A percentile compares a stretch with the other conserved stretches of the same genome.
Evolutionary conservation across 306 rosid genomes (phyloP).

Genomic region (Fragaria vesca): DNA sequence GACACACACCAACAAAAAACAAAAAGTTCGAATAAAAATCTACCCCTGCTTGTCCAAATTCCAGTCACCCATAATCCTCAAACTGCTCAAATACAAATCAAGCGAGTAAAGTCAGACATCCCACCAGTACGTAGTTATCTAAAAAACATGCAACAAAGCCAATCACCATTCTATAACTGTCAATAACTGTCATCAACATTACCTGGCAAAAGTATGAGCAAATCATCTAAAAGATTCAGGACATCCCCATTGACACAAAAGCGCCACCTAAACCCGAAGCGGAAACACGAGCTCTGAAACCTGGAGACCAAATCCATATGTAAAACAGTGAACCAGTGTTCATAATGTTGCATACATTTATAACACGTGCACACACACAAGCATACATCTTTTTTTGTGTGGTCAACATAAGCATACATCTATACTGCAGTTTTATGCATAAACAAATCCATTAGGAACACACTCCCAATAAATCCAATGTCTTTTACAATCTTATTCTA

Average conservation of each 20-base stretch:
- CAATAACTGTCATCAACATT: not conserved
- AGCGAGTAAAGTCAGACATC: conserved; percentile 13
- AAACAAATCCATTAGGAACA: not conserved
- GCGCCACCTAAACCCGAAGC: not conserved
- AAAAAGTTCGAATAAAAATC: not conserved
- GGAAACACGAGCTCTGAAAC: not conserved
- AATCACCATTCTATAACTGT: conserved; percentile 5
- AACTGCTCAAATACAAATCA: conserved; percentile 30
- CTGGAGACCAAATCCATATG: conserved; percentile 5
- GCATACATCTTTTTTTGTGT: too few species aligned
- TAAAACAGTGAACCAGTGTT: not conserved
- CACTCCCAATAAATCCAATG: too few species aligned
- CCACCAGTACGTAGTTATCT: not conserved
- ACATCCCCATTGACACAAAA: not conserved
- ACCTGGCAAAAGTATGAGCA: not conserved
- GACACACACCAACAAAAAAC: not conserved
- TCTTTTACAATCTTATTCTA: too few species aligned
- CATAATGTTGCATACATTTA: not conserved
- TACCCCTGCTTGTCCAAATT: conserved; percentile 4
- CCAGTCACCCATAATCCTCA: conserved; percentile 22
- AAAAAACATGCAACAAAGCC: not conserved
- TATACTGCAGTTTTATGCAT: not conserved
- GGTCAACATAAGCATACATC: not conserved
- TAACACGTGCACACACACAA: not conserved
- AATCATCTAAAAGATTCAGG: conserved; percentile 1